Percentiles rank a stretch among this genome's conserved stretches.
Evolutionary conservation across 2,329 filamentous ascomycete genomes (phyloP).

Genomic region (Polytolypa hystricis): DNA sequence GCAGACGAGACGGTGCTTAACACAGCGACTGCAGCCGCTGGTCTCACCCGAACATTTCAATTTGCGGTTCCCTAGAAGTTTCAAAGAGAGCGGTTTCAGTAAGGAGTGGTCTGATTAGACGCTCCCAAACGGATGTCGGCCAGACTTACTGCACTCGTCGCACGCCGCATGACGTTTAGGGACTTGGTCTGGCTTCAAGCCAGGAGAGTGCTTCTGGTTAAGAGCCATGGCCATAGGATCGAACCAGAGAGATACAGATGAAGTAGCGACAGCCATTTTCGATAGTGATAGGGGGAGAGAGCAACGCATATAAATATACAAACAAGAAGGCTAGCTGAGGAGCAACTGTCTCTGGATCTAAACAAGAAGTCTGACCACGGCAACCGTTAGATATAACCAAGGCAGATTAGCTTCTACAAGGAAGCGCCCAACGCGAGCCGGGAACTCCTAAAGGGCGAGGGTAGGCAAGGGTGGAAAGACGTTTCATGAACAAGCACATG

Average conservation of each 20-base stretch:
- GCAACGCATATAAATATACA: not conserved
- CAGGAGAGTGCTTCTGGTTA: slow-evolving; percentile 7
- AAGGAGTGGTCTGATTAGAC: too few species aligned
- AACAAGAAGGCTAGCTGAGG: too few species aligned
- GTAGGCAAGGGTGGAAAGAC: too few species aligned
- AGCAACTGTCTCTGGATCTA: too few species aligned
- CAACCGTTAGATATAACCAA: too few species aligned
- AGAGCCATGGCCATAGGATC: slow-evolving; percentile 8
- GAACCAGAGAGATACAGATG: not conserved
- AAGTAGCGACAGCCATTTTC: slow-evolving; percentile 2
- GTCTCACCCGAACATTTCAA: slow-evolving; percentile 38
- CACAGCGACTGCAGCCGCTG: slow-evolving; percentile 32
- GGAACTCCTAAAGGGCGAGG: too few species aligned
- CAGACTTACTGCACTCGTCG: slow-evolving; percentile 37
- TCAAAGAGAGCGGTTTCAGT: too few species aligned
- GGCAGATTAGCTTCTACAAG: too few species aligned
- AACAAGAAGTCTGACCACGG: too few species aligned
- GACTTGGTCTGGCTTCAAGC: slow-evolving; percentile 11
- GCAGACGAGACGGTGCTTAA: slow-evolving; percentile 31
- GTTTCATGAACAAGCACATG: too few species aligned
- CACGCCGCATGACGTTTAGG: slow-evolving; percentile 38
- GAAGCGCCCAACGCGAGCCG: too few species aligned
- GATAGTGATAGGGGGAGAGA: not conserved
- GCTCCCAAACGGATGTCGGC: slow-evolving; percentile 15
- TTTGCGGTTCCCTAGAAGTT: slow-evolving; percentile 34